phyloP scores from a whole-genome alignment of 2,329 filamentous ascomycete species.

The Ophiocordyceps unilateralis region DNA sequence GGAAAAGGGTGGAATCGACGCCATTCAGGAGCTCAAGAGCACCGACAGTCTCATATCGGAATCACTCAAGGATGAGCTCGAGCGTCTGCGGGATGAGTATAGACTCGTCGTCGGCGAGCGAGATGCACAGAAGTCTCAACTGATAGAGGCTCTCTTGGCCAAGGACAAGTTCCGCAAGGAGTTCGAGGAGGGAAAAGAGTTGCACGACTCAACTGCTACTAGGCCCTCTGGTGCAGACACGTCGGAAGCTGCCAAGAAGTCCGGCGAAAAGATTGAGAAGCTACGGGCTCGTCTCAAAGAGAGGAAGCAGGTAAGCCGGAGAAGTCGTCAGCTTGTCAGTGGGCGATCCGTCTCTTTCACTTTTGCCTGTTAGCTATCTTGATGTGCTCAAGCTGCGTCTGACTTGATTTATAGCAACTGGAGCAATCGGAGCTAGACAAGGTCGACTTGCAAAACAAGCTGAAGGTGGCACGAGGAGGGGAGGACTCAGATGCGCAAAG shows the following conservation, averaged over 20 bases:
- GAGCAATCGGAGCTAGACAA: conserved; percentile 39
- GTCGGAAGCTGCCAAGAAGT: conserved; percentile 21
- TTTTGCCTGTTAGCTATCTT: too few relatives aligned
- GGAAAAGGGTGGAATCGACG: conserved; percentile 34
- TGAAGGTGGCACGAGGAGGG: conserved; percentile 34
- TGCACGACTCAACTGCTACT: conserved; percentile 18
- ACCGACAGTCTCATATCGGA: conserved; percentile 40
- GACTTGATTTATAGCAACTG: conserved; percentile 43
- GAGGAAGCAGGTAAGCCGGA: conserved; percentile 38
- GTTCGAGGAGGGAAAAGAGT: conserved; percentile 26
- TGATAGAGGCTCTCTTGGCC: conserved; percentile 40
- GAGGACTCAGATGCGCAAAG: conserved; percentile 32
- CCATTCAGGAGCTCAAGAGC: conserved; percentile 39
- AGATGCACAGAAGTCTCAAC: conserved; percentile 40
- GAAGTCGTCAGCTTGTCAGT: neutral
- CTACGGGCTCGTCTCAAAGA: conserved; percentile 35
- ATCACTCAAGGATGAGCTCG: conserved; percentile 41
- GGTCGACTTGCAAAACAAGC: conserved; percentile 34
- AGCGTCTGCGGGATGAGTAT: conserved; percentile 33
- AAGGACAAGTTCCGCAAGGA: conserved; percentile 43
- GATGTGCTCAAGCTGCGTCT: too few relatives aligned
- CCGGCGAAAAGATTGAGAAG: conserved; percentile 38
- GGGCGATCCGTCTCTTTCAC: neutral
- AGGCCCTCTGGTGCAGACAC: conserved; percentile 16
- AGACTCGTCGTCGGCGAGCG: conserved; percentile 31